These are phyloP conservation scores for Babesia sp. DNA, from an alignment of 169 alveolate genomes.

Conservation along the genomic window DNA sequence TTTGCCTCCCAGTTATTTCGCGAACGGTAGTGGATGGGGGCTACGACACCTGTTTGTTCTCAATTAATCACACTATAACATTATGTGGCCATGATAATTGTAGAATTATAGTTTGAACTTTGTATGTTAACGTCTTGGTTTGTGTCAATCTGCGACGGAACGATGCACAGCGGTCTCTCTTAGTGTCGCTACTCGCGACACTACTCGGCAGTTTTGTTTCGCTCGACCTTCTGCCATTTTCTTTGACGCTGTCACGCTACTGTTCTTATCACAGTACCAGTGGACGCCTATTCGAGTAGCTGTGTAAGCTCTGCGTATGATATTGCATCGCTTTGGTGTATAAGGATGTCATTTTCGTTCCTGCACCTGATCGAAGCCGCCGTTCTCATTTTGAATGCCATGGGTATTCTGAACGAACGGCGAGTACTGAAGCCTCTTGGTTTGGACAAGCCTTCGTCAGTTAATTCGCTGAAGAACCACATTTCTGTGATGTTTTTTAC, in stretches of 20 bases:
- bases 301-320: background rate
- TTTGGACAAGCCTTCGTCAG: slow-evolving; percentile 54
- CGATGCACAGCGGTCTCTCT: background rate
- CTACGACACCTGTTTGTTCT: no score
- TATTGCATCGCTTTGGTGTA: background rate
- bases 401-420: slow-evolving; percentile 68
- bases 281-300: no score
- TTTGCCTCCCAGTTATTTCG: background rate
- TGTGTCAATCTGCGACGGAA: background rate
- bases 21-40: background rate
- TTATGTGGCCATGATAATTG: no score
- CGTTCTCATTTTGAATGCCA: slow-evolving; percentile 60
- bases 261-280: no score
- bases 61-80: no score
- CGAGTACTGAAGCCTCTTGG: slow-evolving; percentile 68
- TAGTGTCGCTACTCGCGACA: background rate
- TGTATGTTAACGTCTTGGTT: background rate
- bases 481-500: slow-evolving; percentile 59
- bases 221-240: background rate
- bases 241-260: background rate
- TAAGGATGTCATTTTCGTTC: slow-evolving; percentile 52
- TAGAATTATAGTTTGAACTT: background rate
- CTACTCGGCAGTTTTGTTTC: background rate
- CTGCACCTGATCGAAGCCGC: slow-evolving; percentile 64
- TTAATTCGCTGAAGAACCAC: slow-evolving; percentile 45